phyloP scores from a whole-genome alignment of 2,329 filamentous ascomycete species.

The Colletotrichum karsti region DNA sequence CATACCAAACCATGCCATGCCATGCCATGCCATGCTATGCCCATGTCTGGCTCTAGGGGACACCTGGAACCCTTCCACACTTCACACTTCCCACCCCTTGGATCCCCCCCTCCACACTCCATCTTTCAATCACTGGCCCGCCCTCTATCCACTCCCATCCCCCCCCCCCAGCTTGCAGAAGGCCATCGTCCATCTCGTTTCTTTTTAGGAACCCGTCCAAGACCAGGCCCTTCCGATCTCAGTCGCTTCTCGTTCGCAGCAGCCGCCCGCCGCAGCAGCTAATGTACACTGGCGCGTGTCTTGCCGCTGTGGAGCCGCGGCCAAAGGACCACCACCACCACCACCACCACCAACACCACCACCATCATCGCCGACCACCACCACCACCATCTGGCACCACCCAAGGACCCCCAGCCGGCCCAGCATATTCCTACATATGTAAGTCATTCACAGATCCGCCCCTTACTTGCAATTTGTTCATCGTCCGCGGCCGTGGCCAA shows the following conservation, averaged over 20 bases:
- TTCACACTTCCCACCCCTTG: neutral
- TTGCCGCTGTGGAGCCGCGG: conserved; percentile 24
- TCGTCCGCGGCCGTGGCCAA: no score
- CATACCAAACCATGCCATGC: neutral
- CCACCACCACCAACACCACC: neutral
- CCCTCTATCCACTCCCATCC: neutral
- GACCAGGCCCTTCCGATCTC: conserved; percentile 14
- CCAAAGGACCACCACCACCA: neutral
- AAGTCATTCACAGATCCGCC: conserved; percentile 23
- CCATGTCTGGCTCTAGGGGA: no score
- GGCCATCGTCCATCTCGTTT: conserved; percentile 25
- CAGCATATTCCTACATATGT: conserved; percentile 25
- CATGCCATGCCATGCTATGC: conserved; percentile 2
- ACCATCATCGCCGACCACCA: neutral
- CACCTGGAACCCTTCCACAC: neutral
- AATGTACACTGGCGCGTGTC: conserved; percentile 19
- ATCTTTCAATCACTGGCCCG: conserved; percentile 7
- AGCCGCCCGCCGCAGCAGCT: neutral
- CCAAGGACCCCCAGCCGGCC: neutral
- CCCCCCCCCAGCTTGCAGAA: conserved; percentile 18
- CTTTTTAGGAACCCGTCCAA: conserved; percentile 10
- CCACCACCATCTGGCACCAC: neutral
- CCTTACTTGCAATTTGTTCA: neutral
- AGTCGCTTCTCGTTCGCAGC: conserved; percentile 10
- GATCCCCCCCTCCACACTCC: conserved; percentile 10